Evolutionary conservation across 1,284 basidiomycete genomes (phyloP).

Genomic region (Singerocomus inundabilis): DNA sequence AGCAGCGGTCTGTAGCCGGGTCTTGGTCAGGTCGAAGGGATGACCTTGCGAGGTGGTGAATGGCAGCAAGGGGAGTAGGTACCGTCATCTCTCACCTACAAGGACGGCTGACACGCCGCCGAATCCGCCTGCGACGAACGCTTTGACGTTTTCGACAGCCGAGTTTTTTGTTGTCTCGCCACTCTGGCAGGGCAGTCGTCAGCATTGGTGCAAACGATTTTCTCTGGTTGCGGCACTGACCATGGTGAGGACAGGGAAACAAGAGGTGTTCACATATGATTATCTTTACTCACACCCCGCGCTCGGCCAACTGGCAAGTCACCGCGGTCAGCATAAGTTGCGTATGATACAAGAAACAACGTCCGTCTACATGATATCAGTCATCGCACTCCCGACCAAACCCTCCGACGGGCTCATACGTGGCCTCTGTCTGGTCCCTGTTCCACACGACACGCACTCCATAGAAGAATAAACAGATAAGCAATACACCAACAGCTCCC

Average conservation of each 20-base stretch:
- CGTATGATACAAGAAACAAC: constrained; percentile 7
- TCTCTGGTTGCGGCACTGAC: constrained; percentile 17
- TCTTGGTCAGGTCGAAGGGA: constrained; percentile 97
- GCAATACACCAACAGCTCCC: constrained; percentile 51
- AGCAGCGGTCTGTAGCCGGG: constrained; percentile 89
- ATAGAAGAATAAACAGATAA: constrained; percentile 73
- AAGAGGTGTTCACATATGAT: constrained; percentile 21
- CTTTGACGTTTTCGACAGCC: constrained; percentile 67
- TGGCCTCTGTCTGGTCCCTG: constrained; percentile 73
- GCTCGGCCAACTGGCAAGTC: background rate
- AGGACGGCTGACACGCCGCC: constrained; percentile 87
- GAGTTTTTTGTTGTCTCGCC: constrained; percentile 36
- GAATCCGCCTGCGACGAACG: constrained; percentile 89
- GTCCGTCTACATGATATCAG: constrained; percentile 21
- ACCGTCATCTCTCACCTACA: constrained; percentile 63
- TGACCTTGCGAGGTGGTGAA: constrained; percentile 61
- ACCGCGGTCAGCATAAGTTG: background rate
- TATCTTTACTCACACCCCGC: constrained; percentile 7
- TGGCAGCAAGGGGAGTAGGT: background rate
- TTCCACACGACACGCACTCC: constrained; percentile 64
- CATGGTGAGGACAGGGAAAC: constrained; percentile 22
- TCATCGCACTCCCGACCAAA: constrained; percentile 65
- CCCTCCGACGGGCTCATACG: constrained; percentile 81
- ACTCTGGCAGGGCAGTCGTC: constrained; percentile 22
- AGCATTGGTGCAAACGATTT: constrained; percentile 1